phyloP scores from a whole-genome alignment of 176 grass and related monocot species.

The Ensete glaucum region DNA sequence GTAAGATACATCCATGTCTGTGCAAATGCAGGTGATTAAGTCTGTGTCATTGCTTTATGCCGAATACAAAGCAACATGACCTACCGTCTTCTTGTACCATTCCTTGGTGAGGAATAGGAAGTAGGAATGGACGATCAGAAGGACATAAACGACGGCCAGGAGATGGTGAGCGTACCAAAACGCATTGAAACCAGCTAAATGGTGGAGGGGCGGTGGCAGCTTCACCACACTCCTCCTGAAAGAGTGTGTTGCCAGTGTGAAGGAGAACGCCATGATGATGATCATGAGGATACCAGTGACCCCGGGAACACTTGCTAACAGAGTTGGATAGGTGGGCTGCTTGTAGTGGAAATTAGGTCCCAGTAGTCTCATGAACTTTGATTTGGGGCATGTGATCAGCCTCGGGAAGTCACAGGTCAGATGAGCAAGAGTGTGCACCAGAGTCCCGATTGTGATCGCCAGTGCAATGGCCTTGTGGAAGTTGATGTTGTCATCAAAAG shows the following conservation, averaged over 20 bases:
- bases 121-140: constrained; percentile 86
- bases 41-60: constrained; percentile 20
- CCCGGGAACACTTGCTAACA: constrained; percentile 57
- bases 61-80: constrained; percentile 1
- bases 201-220: constrained; percentile 76
- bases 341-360: constrained; percentile 58
- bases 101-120: constrained; percentile 82
- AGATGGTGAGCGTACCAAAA: constrained; percentile 99
- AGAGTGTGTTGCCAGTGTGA: constrained; percentile 80
- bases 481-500: constrained; percentile 99
- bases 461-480: constrained; percentile 91
- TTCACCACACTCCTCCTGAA: constrained; percentile 91
- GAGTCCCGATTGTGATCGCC: constrained; percentile 49
- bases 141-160: constrained; percentile 69
- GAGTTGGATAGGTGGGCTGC: constrained; percentile 69
- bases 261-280: constrained; percentile 92
- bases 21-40: constrained; percentile 15
- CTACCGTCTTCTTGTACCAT: constrained; percentile 99
- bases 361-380: constrained; percentile 55
- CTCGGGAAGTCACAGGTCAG: constrained; percentile 90
- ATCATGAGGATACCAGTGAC: constrained; percentile 91
- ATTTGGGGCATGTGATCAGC: constrained; percentile 44
- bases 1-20: constrained; percentile 99
- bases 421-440: constrained; percentile 61
- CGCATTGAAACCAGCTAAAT: constrained; percentile 96